Base-by-base conservation (phyloP, 2,329 filamentous ascomycete species). In the Alternaria triticimaculans region DNA sequence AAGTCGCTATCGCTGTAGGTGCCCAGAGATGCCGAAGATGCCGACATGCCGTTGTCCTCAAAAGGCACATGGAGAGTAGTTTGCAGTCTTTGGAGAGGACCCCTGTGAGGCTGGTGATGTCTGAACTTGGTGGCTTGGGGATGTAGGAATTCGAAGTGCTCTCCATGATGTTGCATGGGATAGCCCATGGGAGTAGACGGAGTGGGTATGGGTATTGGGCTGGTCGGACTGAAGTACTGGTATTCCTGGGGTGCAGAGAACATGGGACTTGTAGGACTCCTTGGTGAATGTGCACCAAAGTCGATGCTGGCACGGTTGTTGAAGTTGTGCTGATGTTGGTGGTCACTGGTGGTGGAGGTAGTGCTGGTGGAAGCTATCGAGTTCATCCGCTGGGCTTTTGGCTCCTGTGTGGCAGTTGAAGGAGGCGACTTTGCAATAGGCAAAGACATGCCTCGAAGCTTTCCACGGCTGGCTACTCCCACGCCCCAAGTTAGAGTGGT, bases 401-500 rank as follows among this genome's bases (percentile, higher is more conserved):
- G 65, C 28, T 77, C 75, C 56, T 73, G 74, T 43, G 74, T 67
- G 9, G 71, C 63, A 45, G 70, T 70, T 37, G 67, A 68, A 28
- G 73, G 68, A 20, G 76, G 76, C 57, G 81, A 80, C 57, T 84
- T 85, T 43, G 85, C 84, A 55, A 90, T 82, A 10, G 89, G 89
- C 62, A 97, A 84, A 60, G 94, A 94, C 71, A 97, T 85, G 43
- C 95, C 95, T 66, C 95, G 89, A 67, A 98, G 89, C 84, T 98
- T 98, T 77, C 95, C 95, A 75, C 95, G 90, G 82, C 94, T 97
- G 60, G 95, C 95, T 63, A 98, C 95, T 55, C 95, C 95, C 51
- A 97, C 93, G 45, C 94, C 94, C 95, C 95, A 98, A 50, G 95
- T 98, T 81, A 98, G 86, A 72, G 95, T 94, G 15, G 95, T 98